These are phyloP conservation scores for Claviceps sp. DNA, from an alignment of 2,329 filamentous ascomycete genomes.

Conservation along the genomic window DNA sequence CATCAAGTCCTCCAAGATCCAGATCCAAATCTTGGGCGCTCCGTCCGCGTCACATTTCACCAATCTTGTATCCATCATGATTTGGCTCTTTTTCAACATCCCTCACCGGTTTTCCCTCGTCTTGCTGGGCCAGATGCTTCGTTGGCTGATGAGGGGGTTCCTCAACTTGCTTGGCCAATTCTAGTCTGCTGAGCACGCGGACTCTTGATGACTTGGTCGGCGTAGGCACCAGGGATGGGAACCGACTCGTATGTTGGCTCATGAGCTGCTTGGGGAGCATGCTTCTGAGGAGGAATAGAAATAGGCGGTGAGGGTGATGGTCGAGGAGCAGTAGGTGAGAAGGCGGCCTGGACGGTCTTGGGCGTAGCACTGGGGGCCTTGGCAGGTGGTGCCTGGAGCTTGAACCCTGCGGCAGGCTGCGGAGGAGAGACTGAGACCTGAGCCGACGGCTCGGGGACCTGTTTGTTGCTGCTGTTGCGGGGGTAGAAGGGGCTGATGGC, in stretches of 20 bases:
- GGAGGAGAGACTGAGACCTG: slow-evolving; percentile 31
- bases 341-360: slow-evolving; percentile 48
- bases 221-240: slow-evolving; percentile 78
- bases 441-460: slow-evolving; percentile 49
- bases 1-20: neutral
- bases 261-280: slow-evolving; percentile 58
- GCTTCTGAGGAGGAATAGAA: slow-evolving; percentile 22
- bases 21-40: too few relatives aligned
- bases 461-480: slow-evolving; percentile 16
- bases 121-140: too few relatives aligned
- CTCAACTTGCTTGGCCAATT: slow-evolving; percentile 24
- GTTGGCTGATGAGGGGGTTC: too few relatives aligned
- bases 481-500: slow-evolving; percentile 33
- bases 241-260: slow-evolving; percentile 78
- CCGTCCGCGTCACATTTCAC: too few relatives aligned
- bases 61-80: too few relatives aligned
- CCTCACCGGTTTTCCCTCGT: too few relatives aligned
- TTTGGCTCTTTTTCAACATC: too few relatives aligned
- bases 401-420: slow-evolving; percentile 49
- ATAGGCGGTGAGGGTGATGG: slow-evolving; percentile 3
- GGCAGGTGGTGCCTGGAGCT: slow-evolving; percentile 71
- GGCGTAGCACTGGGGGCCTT: slow-evolving; percentile 70
- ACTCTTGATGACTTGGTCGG: slow-evolving; percentile 39
- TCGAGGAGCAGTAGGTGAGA: slow-evolving; percentile 33
- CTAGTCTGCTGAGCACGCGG: slow-evolving; percentile 31